phyloP scores from a whole-genome alignment of 139 green algal species.

The Auxenochlorella pyrenoidosa region DNA sequence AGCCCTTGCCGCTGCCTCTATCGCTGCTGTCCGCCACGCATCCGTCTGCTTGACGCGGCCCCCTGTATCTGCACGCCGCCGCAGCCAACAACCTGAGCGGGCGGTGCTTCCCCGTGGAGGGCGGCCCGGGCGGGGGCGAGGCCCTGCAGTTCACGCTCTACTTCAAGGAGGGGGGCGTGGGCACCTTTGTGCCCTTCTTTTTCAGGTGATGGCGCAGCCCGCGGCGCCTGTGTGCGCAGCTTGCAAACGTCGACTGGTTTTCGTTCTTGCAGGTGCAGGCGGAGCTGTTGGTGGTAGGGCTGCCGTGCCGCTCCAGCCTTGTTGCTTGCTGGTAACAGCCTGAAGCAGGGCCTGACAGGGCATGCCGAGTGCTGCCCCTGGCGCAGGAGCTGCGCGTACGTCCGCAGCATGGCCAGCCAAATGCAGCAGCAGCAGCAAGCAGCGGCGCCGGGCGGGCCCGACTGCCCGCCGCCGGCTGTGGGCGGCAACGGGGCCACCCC shows the following conservation, averaged over 20 bases:
- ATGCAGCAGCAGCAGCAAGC: conserved; percentile 19
- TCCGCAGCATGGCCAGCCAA: conserved; percentile 28
- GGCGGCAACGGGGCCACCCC: neutral
- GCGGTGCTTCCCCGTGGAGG: conserved; percentile 13
- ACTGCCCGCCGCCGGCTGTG: neutral
- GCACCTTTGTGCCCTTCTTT: conserved; percentile 93
- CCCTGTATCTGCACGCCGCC: neutral
- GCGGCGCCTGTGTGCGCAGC: neutral
- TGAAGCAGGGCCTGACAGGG: neutral
- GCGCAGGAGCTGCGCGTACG: conserved; percentile 10
- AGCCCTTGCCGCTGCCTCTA: too few species aligned
- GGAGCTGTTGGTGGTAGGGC: neutral
- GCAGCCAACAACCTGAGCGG: conserved; percentile 92
- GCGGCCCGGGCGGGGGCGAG: neutral
- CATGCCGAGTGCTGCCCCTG: neutral
- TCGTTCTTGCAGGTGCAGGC: too few species aligned
- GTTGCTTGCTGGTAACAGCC: neutral
- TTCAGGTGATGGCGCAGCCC: conserved; percentile 40
- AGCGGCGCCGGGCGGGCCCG: neutral
- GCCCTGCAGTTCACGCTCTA: conserved; percentile 11
- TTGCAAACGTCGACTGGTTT: too few species aligned
- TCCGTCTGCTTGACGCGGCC: neutral
- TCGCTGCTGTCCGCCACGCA: neutral
- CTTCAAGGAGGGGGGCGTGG: conserved; percentile 77
- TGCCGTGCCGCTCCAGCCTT: neutral